Percentiles rank a stretch among this genome's conserved stretches.
Evolutionary conservation across 179 eudicot genomes (phyloP).

Genomic region (Carnegiea gigantea): DNA sequence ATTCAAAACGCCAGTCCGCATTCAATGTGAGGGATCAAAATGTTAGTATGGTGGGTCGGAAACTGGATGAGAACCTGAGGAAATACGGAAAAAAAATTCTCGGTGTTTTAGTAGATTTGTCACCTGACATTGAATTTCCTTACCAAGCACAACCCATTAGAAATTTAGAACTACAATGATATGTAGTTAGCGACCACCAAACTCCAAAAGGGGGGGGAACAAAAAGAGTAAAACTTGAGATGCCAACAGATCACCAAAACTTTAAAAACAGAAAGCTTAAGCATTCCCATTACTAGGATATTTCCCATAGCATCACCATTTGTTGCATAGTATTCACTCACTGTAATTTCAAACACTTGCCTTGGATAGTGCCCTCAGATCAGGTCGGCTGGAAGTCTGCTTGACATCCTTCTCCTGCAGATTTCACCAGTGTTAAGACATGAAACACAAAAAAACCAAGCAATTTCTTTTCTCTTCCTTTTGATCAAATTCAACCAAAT

Average conservation of each 20-base stretch:
- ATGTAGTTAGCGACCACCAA: background rate
- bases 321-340: background rate
- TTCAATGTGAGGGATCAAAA: background rate
- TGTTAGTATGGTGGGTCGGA: no score
- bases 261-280: background rate
- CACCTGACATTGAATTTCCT: background rate
- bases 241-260: background rate
- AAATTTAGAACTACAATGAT: background rate
- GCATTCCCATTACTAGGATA: background rate
- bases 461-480: background rate
- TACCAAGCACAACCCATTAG: background rate
- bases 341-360: constrained; percentile 22
- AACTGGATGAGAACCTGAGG: background rate
- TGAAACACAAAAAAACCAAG: constrained; percentile 11
- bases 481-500: background rate
- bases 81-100: no score
- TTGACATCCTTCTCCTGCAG: constrained; percentile 19
- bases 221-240: background rate
- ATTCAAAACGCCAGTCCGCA: background rate
- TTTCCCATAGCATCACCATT: background rate
- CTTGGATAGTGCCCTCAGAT: constrained; percentile 37
- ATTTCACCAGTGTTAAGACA: background rate
- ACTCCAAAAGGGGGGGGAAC: background rate
- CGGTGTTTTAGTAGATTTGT: background rate
- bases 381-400: constrained; percentile 33